These are phyloP conservation scores for Podospora pseudoanserina DNA, from an alignment of 495 filamentous ascomycete species.

Conservation along the genomic window DNA sequence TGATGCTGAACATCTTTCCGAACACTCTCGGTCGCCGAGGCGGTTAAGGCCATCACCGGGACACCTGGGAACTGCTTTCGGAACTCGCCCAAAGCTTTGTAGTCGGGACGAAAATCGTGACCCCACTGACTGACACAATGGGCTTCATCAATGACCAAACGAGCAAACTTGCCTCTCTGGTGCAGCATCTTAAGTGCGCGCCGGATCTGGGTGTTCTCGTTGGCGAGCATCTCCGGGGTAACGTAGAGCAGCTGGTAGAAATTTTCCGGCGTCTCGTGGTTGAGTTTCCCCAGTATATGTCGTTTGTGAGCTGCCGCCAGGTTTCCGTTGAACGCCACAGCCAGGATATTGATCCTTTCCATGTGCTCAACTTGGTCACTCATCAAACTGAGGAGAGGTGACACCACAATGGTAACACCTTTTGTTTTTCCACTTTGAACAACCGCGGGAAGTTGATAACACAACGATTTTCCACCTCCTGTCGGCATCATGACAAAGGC, in stretches of 20 bases:
- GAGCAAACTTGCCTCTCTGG: constrained; percentile 63
- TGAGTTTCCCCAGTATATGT: constrained; percentile 57
- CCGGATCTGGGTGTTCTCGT: constrained; percentile 58
- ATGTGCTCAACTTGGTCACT: constrained; percentile 89
- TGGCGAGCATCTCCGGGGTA: constrained; percentile 93
- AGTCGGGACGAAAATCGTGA: constrained; percentile 96
- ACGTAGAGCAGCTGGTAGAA: constrained; percentile 84
- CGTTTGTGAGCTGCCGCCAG: constrained; percentile 51
- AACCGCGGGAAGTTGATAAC: constrained; percentile 91
- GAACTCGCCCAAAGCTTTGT: constrained; percentile 76
- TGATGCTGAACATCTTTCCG: constrained; percentile 86
- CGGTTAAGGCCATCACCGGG: constrained; percentile 90
- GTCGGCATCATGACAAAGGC: constrained; percentile 96
- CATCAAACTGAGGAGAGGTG: constrained; percentile 94
- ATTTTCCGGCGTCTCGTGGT: constrained; percentile 59
- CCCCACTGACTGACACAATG: constrained; percentile 99
- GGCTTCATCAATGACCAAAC: constrained; percentile 95
- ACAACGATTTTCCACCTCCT: constrained; percentile 93
- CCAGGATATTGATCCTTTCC: constrained; percentile 67
- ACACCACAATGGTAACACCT: constrained; percentile 89
- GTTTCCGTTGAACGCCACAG: constrained; percentile 76
- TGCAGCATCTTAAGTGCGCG: constrained; percentile 61
- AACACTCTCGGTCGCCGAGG: constrained; percentile 90
- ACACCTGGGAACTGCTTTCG: constrained; percentile 66
- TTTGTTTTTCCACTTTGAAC: constrained; percentile 74